Conservation (phyloP, 2,329 filamentous ascomycete species). For the Fusarium vanettenii region DNA sequence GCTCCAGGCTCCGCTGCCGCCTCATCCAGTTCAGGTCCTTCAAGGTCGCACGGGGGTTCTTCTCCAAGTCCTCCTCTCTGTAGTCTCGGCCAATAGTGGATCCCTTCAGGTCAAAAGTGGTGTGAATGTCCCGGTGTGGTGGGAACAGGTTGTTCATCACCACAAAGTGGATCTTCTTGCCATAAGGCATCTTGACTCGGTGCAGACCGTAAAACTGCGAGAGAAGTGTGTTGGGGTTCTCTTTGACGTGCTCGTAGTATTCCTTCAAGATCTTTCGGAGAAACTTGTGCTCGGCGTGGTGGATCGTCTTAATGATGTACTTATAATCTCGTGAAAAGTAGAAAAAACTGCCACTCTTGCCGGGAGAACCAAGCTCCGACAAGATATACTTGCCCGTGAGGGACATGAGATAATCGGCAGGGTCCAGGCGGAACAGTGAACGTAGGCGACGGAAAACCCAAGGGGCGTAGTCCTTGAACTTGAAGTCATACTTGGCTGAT, state of each 20-base stretch:
- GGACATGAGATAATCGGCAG: constrained; percentile 98
- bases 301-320: constrained; percentile 99
- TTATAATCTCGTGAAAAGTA: constrained; percentile 99
- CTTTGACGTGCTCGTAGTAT: constrained; percentile 91
- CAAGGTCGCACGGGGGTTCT: constrained; percentile 90
- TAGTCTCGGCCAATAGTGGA: constrained; percentile 95
- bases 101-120: constrained; percentile 96
- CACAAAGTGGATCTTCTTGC: constrained; percentile 98
- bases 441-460: constrained; percentile 98
- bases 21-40: constrained; percentile 98
- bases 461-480: constrained; percentile 99
- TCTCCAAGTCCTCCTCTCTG: constrained; percentile 85
- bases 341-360: constrained; percentile 99
- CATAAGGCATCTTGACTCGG: constrained; percentile 97
- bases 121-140: constrained; percentile 95
- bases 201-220: constrained; percentile 98
- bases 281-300: constrained; percentile 93
- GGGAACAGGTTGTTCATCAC: constrained; percentile 99
- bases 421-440: constrained; percentile 88
- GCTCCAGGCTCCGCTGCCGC: constrained; percentile 84
- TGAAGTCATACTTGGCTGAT: constrained; percentile 99
- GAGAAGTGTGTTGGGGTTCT: constrained; percentile 95
- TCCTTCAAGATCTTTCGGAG: constrained; percentile 86
- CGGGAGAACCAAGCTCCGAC: constrained; percentile 94
- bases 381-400: constrained; percentile 98